Conservation (phyloP, 768 basidiomycete genomes). For the Ephemerocybe angulata region DNA sequence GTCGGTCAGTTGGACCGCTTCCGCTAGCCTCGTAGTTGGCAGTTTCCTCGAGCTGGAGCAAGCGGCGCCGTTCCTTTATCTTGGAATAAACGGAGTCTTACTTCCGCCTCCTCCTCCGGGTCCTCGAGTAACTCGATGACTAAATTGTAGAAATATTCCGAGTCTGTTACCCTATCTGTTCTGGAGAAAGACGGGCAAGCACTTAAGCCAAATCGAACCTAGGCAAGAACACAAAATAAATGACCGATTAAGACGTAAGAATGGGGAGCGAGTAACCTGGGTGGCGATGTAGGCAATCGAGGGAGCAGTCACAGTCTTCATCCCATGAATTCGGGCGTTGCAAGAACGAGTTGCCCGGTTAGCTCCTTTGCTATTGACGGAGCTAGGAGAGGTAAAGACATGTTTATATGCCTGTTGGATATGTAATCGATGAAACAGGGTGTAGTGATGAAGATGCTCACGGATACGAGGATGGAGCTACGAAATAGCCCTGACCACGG, state of each 20-base stretch:
- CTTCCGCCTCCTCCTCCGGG: conserved; percentile 16
- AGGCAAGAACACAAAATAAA: neutral
- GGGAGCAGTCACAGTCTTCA: conserved; percentile 1
- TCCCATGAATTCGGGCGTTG: conserved; percentile 4
- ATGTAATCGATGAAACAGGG: neutral
- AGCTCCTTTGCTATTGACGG: neutral
- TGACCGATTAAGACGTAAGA: neutral
- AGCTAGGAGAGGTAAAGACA: conserved; percentile 7
- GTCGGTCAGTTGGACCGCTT: too few relatives aligned
- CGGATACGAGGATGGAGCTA: neutral
- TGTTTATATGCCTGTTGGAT: conserved; percentile 2
- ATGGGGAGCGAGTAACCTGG: too few relatives aligned
- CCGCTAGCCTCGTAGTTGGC: too few relatives aligned
- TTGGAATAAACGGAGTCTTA: too few relatives aligned
- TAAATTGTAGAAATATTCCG: conserved; percentile 16
- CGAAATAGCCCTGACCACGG: conserved; percentile 1
- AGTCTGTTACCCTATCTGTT: conserved; percentile 18
- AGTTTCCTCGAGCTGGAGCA: too few relatives aligned
- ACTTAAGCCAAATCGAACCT: conserved; percentile 18
- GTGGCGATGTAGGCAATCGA: conserved; percentile 7
- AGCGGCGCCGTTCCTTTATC: too few relatives aligned
- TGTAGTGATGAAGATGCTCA: too few relatives aligned
- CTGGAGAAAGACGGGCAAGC: conserved; percentile 16
- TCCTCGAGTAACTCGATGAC: conserved; percentile 17
- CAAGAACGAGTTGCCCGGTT: neutral